Percentiles rank a stretch among this genome's conserved stretches.
Conservation (phyloP, 345 rosid species). For the Rhizophora mangle region DNA sequence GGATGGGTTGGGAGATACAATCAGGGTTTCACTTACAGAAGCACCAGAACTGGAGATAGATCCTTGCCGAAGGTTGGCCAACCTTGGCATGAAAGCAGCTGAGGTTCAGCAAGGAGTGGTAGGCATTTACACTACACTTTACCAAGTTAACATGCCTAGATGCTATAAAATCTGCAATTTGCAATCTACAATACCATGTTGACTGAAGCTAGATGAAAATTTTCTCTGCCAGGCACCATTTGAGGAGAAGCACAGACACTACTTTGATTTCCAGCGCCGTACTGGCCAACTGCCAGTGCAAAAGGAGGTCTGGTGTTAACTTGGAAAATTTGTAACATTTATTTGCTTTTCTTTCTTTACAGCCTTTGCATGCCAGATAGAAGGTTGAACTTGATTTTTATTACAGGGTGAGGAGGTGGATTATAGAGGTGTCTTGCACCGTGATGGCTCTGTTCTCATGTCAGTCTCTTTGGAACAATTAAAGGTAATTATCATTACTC, state of each 20-base stretch:
- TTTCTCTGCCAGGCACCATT: constrained; percentile 66
- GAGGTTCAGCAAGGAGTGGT: constrained; percentile 90
- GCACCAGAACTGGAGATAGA: constrained; percentile 97
- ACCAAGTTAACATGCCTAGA: constrained; percentile 7
- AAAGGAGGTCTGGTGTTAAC: constrained; percentile 61
- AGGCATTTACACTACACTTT: constrained; percentile 26
- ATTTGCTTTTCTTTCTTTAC: background rate
- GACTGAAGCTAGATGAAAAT: constrained; percentile 6
- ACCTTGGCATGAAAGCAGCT: constrained; percentile 85
- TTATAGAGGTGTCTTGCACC: constrained; percentile 90
- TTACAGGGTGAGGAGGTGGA: constrained; percentile 90
- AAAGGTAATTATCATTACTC: constrained; percentile 42
- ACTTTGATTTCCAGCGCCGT: constrained; percentile 83
- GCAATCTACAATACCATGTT: constrained; percentile 6
- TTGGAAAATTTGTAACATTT: background rate
- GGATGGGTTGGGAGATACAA: constrained; percentile 99
- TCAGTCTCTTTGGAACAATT: constrained; percentile 76
- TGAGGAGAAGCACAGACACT: constrained; percentile 90
- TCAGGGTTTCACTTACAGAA: constrained; percentile 92
- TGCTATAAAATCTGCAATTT: constrained; percentile 10
- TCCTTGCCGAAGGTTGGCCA: constrained; percentile 86
- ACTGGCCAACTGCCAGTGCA: constrained; percentile 86
- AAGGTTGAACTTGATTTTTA: constrained; percentile 13
- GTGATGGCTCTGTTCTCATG: constrained; percentile 97
- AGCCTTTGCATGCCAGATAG: constrained; percentile 1